Base-by-base conservation (phyloP, 2,329 filamentous ascomycete genomes). In the Cordyceps sp. region DNA sequence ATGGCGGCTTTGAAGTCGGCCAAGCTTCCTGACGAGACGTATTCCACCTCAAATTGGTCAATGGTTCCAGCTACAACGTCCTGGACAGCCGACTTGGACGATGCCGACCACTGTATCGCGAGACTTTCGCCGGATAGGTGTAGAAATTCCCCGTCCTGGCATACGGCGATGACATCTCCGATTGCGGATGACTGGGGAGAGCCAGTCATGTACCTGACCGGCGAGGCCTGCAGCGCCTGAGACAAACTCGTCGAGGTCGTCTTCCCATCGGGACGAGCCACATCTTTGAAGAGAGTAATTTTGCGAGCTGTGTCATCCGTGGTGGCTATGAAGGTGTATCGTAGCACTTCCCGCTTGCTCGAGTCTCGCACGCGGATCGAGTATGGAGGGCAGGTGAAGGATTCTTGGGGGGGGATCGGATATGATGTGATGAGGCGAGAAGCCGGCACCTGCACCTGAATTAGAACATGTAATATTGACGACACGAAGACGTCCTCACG, bases 351-450 rank as follows among this genome's bases (percentile, higher is more conserved):
- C 39, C 53, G 61, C 33, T 53, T 57, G 16, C 58, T 58, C 10
- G 61, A 49, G 29, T 57, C 57, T 42, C 69, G 62, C 38, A 62
- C 57, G 40, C 69, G 61, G 26, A 75, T 49, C 13, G 73, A 78
- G 48, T 61, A 65, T 15, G 72, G 66, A 8, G 72, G 52, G 49
- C 73, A 77, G 33, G 70, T 70, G 47, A 78, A 74, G 32, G 61
- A 62, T 33, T 73, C 66, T 48, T 76, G 70, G 2, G 73, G 74
- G 18, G 73, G 69, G 37, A 78, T 66, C 16, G 73, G 72, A 47
- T 78, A 78, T 2, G 73, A 78, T 6, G 73, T 77, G 42, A 78
- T 63, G 38, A 77, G 56, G 37, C 67, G 62, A 6, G 72, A 68
- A 4, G 69, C 66, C 4, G 71, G 62, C 29, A 77, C 60, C 73